A percentile compares a stretch with the other conserved stretches of the same genome.
phyloP scores from a whole-genome alignment of 139 green algal genomes.

The Closterium sp. region DNA sequence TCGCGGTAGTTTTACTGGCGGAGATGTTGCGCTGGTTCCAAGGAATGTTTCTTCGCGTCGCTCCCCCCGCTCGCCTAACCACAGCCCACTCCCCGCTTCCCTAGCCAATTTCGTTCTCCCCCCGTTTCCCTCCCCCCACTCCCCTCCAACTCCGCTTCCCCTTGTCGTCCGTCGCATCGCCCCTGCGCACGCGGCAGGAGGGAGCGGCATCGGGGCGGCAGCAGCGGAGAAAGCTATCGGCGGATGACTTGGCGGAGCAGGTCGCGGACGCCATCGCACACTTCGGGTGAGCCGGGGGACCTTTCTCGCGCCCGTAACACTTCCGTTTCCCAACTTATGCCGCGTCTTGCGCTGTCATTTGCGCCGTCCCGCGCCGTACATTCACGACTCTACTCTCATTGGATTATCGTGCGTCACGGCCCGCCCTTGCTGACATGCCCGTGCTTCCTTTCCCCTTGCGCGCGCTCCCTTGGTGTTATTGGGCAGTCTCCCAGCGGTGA shows the following conservation, averaged over 20 bases:
- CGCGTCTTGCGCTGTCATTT: too few relatives aligned
- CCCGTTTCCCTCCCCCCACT: too few relatives aligned
- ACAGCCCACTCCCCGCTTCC: too few relatives aligned
- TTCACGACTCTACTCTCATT: too few relatives aligned
- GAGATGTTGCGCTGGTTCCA: background rate
- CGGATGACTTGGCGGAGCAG: constrained; percentile 22
- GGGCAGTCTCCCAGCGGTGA: background rate
- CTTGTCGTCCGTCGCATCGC: background rate
- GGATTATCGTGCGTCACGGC: too few relatives aligned
- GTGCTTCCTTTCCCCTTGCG: background rate
- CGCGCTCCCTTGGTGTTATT: background rate
- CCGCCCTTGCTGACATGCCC: background rate
- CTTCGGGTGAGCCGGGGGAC: background rate
- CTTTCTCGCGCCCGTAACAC: too few relatives aligned
- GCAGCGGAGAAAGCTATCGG: constrained; percentile 5
- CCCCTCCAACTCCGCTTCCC: background rate
- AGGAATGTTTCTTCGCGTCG: background rate
- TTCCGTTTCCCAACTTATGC: too few relatives aligned
- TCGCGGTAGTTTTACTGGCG: background rate
- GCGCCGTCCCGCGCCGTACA: too few relatives aligned
- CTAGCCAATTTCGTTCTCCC: too few relatives aligned
- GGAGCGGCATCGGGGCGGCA: background rate
- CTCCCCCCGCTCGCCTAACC: background rate
- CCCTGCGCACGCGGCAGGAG: background rate
- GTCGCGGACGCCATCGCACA: constrained; percentile 14